A percentile compares a stretch with the other conserved stretches of the same genome.
phyloP scores from a whole-genome alignment of 805 yeast species.

The Lipomyces oligophaga region DNA sequence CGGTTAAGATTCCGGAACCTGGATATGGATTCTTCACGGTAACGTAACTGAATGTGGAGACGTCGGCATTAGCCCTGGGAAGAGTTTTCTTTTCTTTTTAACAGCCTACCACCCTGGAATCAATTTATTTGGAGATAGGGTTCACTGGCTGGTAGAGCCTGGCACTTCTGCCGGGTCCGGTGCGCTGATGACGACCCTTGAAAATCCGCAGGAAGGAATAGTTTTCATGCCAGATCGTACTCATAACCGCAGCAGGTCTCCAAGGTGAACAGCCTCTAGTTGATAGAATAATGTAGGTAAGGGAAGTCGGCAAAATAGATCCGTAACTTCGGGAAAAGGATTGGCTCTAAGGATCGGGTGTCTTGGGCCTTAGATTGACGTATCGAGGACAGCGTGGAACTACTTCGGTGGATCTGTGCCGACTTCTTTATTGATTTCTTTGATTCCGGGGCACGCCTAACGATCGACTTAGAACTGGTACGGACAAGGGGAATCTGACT shows the following conservation, averaged over 20 bases:
- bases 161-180: slow-evolving; percentile 41
- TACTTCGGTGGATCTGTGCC: slow-evolving; percentile 7
- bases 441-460: slow-evolving; percentile 30
- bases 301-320: slow-evolving; percentile 46
- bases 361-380: slow-evolving; percentile 41
- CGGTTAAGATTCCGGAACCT: slow-evolving; percentile 46
- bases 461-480: slow-evolving; percentile 34
- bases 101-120: slow-evolving; percentile 44
- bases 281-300: slow-evolving; percentile 43
- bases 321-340: slow-evolving; percentile 46
- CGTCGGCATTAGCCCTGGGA: slow-evolving; percentile 45
- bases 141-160: slow-evolving; percentile 43
- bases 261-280: slow-evolving; percentile 47
- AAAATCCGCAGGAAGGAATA: slow-evolving; percentile 43
- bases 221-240: slow-evolving; percentile 45
- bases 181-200: slow-evolving; percentile 34
- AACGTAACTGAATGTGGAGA: slow-evolving; percentile 45
- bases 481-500: slow-evolving; percentile 45
- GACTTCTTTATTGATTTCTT: slow-evolving; percentile 6
- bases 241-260: slow-evolving; percentile 47
- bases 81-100: slow-evolving; percentile 44
- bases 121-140: slow-evolving; percentile 44
- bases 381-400: slow-evolving; percentile 32
- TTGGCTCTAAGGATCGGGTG: slow-evolving; percentile 45
- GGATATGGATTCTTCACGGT: slow-evolving; percentile 44